Evolutionary conservation across 495 filamentous ascomycete genomes (phyloP), one percentile per base, ranked within the genome.

Genomic region (Peziza echinospora): DNA sequence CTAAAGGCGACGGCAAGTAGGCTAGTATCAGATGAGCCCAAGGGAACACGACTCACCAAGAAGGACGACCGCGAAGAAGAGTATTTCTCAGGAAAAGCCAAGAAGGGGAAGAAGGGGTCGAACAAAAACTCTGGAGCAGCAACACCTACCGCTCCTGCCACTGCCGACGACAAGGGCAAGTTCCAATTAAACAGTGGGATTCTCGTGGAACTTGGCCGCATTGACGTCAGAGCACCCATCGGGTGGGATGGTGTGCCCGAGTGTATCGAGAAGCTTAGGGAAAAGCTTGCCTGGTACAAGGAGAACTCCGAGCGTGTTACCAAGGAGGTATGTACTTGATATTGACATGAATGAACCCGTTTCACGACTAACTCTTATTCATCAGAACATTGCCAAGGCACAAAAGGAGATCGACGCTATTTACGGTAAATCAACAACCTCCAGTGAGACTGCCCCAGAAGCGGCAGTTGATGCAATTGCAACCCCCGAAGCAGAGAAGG

Each of bases 241-340:
- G 77, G 71, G 61, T 77, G 84, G 56, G 65, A 74, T 24, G 89
- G 87, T 55, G 78, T 94, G 6, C 75, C 85, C 7, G 67, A 67
- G 39, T 72, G 72, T 2, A 63, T 81, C 10, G 84, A 93, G 71
- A 87, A 92, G 69, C 70, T 96, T 53, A 84, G 84, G 60, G 80
- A 71, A 49, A 96, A 96, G 70, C 67, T 93, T 30, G 78, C 76
- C n/a, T 71, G 78, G 54, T 99, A 87, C 83, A 93, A 93, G 71
- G 69, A 76, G 34, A 80, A 91, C 64, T 87, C 94, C 66, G 73
- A 82, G 26, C 68, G 71, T 47, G 83, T 93, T 68, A 99, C 89
- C n/a, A 75, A 80, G 50, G 79, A 84, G 71, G 89, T 94, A 63
- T 64, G 73, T 68, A 55, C 41, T 25, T 58, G n/a, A n/a, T n/a